Conservation (phyloP, 306 rosid genomes). For the Geum urbanum region DNA sequence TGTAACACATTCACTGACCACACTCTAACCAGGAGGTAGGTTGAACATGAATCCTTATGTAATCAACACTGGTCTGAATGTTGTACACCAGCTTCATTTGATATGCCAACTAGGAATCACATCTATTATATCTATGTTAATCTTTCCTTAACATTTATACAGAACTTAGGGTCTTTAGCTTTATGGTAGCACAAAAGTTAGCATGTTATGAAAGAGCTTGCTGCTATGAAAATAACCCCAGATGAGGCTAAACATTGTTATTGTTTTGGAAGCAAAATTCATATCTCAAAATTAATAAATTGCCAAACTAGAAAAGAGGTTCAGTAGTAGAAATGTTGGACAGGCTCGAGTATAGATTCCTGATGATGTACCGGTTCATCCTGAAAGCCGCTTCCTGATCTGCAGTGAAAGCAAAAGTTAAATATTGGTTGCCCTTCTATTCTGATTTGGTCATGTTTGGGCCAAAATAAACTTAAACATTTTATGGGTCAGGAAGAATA, state of each 20-base stretch:
- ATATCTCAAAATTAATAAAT: neutral
- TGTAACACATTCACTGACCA: neutral
- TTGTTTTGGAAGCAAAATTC: conserved; percentile 3
- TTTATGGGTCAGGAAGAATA: too few relatives aligned
- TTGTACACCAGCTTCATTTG: neutral
- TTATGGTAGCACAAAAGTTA: neutral
- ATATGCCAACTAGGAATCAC: neutral
- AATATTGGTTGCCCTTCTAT: neutral
- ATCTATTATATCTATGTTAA: neutral
- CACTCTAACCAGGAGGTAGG: neutral
- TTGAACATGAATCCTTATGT: neutral
- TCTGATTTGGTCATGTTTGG: too few relatives aligned
- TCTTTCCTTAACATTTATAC: neutral
- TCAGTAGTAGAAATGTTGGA: neutral
- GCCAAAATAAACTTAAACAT: too few relatives aligned
- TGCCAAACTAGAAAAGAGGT: neutral
- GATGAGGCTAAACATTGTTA: conserved; percentile 8
- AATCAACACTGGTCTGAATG: conserved; percentile 9
- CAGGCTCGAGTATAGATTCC: neutral
- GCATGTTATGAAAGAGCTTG: neutral
- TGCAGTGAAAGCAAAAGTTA: conserved; percentile 7
- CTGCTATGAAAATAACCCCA: neutral
- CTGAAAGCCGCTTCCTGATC: conserved; percentile 36
- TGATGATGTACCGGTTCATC: conserved; percentile 6
- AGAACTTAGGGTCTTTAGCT: too few relatives aligned